Base-by-base conservation (phyloP, 441 rosid genomes). In the Gossypium davidsonii region DNA sequence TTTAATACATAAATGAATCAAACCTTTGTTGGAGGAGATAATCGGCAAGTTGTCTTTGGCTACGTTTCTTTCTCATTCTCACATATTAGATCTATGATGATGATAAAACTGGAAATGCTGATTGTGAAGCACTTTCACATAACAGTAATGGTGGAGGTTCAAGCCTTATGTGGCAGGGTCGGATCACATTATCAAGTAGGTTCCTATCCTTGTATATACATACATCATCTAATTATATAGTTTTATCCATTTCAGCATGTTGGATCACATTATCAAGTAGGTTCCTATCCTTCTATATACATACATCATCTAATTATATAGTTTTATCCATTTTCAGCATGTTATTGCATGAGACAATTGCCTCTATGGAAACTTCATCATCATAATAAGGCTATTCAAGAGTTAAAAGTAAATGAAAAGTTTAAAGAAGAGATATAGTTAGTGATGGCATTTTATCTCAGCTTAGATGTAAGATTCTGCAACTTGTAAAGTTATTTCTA, bases 41-140 rank as follows among this genome's bases (percentile, higher is more conserved):
- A 39, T 26, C 77, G 85, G 84, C 83, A 77, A 82, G 88, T 79
- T 69, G 80, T 80, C 80, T 28, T 63, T 80, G 85, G 88, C 88
- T 85, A 80, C 81, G 56, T 48, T 74, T 69, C 73, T 77, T 60
- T 62, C 46, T 79, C 80, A 79, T 73, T n/a, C 42, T 73, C 65
- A 66, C 79, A 82, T 82, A 77, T 74, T 73, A 82, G 81, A 80
- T 74, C 78, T 77, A 15, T 62, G 83, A 72, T 77, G 84, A 77
- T 61, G 20, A 6, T 31, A 51, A 52, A 34, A 53, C 12, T 18
- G 25, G 53, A 68, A 57, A 15, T 21, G 71, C 42, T 17, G 74
- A 55, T 65, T 42, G 17, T 59, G 31, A 2, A 60, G 59, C 71
- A 15, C 3, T 67, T 26, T 51, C 44, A 3, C 17, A 5, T 58